Base-by-base conservation (phyloP, 2,329 filamentous ascomycete genomes). In the Trichoderma atroviride region DNA sequence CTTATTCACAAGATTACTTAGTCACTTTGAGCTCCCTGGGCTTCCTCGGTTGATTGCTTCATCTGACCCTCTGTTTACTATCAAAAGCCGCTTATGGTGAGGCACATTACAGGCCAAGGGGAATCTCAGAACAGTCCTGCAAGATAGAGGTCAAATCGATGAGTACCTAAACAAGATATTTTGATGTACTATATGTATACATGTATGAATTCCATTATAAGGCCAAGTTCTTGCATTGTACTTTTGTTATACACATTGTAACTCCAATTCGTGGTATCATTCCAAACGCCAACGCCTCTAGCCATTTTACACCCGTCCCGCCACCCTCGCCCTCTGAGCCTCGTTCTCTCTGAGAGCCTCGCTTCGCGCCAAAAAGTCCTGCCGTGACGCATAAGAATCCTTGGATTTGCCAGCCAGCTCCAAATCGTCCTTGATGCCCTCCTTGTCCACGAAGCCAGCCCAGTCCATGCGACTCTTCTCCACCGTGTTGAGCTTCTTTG, bases 381-480 rank as follows among this genome's bases (percentile, higher is more conserved):
- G 85, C 59, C 88, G 81, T 24, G 84, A 85, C 2, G 86, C 84
- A 75, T 87, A 91, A 27, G 88, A 89, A 71, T 85, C 84, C 80
- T 91, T 91, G 43, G 86, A 87, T 79, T 86, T 87, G 69, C 89
- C 87, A 29, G 89, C 88, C 58, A 89, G 81, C 78, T 86, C 85
- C 69, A 92, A 81, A 77, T 92, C 89, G 78, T 91, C 88, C 77
- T 89, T 85, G 79, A 91, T 89, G 10, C 89, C 89, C 78, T 91
- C 89, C 77, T 89, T 87, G 79, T 92, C 89, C 69, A 92, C 89
- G 74, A 87, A 91, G 14, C 89, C 88, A 3, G 89, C 89, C 89
- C 89, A 92, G 78, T 92, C 89, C 86, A 92, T 89, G 64, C 88
- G 84, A 74, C 88, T 91, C 84, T 91, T 91, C 80, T 92, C 89